Evolutionary conservation across 108 stramenopile species (phyloP), one percentile per base, ranked within the genome.

Genomic region (Aurantiochytrium sp.): DNA sequence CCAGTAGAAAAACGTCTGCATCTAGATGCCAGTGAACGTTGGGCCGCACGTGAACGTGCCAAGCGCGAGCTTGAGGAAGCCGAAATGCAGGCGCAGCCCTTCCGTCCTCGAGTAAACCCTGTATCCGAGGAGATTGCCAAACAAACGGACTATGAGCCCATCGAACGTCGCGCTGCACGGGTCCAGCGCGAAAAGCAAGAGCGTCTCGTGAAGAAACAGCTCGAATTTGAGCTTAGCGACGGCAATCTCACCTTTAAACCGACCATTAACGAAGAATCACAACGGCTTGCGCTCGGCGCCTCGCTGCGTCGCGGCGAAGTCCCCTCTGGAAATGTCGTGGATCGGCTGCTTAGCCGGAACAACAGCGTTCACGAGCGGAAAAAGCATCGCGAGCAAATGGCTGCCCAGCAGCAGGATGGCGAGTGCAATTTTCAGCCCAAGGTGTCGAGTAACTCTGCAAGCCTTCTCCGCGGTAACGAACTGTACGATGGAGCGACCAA

Each of bases 41-140:
- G 76, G 76, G 76, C 45, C 19, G 76, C 76, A 28, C 76, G 76
- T 12, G 76, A 83, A 6, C 45, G 51, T 16, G 76, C 76, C 18
- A 83, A 35, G 28, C 76, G 76, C n/a, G 76, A 83, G 51, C 51
- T 83, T n/a, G 76, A 83, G 23, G 76, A 83, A 12, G 76, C 76
- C 18, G 76, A 83, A 23, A 47, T 83, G 45, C 76, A 83, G 1
- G 45, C 76, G 4, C 45, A 83, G 28, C 76, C 76, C 6, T 83
- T 83, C 23, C 76, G 76, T 23, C 76, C 76, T 2, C 12, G 49
- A 45, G 76, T 83, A 2, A 83, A 83, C 76, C 76, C 51, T 6
- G 76, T 83, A 18, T 83, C 76, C 25, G 76, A 83, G 4, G 76
- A 83, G 76, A 83, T 83, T 23, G 23, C 76, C 76, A 83, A 83